Evolutionary conservation across 192 early-diverging fungal genomes (phyloP), one percentile per base, ranked within the genome.

Genomic region (Funneliformis geosporum): DNA sequence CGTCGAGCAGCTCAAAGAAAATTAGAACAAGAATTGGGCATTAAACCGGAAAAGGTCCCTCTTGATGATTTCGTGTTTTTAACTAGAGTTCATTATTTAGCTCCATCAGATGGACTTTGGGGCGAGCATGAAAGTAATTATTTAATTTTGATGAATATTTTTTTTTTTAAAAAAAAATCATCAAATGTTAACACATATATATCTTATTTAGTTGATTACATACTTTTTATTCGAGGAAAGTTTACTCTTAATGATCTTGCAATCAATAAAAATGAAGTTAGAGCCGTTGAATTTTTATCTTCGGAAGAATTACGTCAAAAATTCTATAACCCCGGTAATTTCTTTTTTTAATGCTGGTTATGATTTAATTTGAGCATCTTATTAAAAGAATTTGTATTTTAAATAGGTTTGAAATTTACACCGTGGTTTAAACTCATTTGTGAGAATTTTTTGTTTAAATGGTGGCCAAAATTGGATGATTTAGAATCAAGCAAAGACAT

Each of bases 351-450:
- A 40, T 38, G 10, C 1, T 60, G 3, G 61, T 61, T 8, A 25
- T 80, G 8, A 14, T 28, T 65, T 5, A 62, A 66, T 46, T 18
- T 2, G 16, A 42, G 0, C 27, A 65, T 16, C 38, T 16, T 38
- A 14, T 67, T 9, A 12, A 38, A 38, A 16, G 7, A 2, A 40
- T 82, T 47, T 82, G 65, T 18, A 75, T 80, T 73, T 81, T 69
- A 27, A 12, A 12, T 80, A 92, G 88, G 85, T 60, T 87, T 93
- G 39, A 86, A 90, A 75, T 84, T 98, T 70, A 99, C 98, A 3
- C 98, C 98, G 65, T 99, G 98, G 98, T 99, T 99, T 82, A 90
- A 90, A 77, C 84, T 99, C 55, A 99, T 99, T 79, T 95, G 93
- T 71, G 89, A 94, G 27, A 92, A 91, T 79, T 99, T 97, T 82